Base-by-base conservation (phyloP, 352 stramenopile species). In the Aphanomyces euteiches region DNA sequence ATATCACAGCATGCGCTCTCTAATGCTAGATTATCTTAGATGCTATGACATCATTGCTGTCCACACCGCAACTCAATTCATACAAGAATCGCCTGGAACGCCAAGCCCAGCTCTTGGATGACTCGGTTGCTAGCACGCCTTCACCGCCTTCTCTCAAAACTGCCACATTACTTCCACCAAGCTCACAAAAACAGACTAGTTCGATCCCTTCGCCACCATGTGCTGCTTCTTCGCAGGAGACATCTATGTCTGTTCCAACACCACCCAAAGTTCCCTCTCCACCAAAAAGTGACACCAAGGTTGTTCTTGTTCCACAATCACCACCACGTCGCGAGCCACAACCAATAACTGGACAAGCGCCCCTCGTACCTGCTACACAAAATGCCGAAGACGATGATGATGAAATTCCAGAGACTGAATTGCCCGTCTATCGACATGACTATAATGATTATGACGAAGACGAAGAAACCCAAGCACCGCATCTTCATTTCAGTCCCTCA, bases 401-500 rank as follows among this genome's bases (percentile, higher is more conserved):
- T 37, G 68, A 60, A 40, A 48, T 70, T 7, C 58, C 56, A 10
- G 57, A 74, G 19, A 67, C 47, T 12, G 53, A 74, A 40, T 37
- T 38, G 38, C 56, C 65, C 34, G 66, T 67, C 21, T 38, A 66
- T 40, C 19, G 37, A 10, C 63, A 47, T 5, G 50, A 38, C 36
- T 58, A 78, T 5, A 56, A 67, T 28, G 69, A 77, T 36, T 56
- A 73, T 19, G 63, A 74, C 36, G 56, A 15, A 28, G 69, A 76
- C 2, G 73, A 75, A 50, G 70, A 77, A 19, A 77, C 75, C 3
- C 73, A 78, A 48, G 34, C 75, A 40, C 75, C 73, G 10, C 37
- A 21, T 2, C 54, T 39, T 50, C 39, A 68, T 13, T 5, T 34
- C 56, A 13, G 43, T 37, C 17, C 65, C 13, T n/a, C 5, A 17